Conservation (phyloP, 441 rosid genomes). For the Biscutella auriculata region DNA sequence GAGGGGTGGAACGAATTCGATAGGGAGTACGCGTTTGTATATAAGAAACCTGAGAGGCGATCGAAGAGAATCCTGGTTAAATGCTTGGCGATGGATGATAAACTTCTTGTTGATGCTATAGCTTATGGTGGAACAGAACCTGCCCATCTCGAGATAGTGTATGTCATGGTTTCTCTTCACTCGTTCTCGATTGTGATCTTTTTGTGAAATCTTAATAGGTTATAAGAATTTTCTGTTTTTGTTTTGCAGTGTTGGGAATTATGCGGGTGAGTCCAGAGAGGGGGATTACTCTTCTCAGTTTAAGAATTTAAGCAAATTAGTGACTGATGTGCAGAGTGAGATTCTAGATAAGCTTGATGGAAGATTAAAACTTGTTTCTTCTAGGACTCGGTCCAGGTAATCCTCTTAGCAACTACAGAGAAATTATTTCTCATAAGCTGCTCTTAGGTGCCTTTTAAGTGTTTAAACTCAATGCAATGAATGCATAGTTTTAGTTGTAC, state of each 20-base stretch:
- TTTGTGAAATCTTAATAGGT: background rate
- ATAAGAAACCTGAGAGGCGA: conserved; percentile 36
- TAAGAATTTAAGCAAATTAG: conserved; percentile 47
- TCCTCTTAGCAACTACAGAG: background rate
- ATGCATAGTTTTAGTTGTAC: no score
- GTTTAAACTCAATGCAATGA: no score
- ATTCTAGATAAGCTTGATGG: conserved; percentile 36
- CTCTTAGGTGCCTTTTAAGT: background rate
- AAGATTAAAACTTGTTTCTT: conserved; percentile 24
- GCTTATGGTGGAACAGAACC: conserved; percentile 45
- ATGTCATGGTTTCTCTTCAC: background rate
- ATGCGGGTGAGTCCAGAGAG: conserved; percentile 29
- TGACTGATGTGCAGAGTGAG: conserved; percentile 33
- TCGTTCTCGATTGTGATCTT: background rate
- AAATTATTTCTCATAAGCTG: background rate
- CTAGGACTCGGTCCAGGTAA: conserved; percentile 30
- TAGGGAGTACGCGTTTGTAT: conserved; percentile 66
- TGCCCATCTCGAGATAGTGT: conserved; percentile 64
- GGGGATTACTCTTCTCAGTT: conserved; percentile 46
- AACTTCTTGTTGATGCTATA: conserved; percentile 55
- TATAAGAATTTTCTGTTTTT: background rate
- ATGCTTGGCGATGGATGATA: conserved; percentile 53
- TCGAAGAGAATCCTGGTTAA: conserved; percentile 57
- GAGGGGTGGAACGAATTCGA: conserved; percentile 65
- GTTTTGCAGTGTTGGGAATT: conserved; percentile 41